Percentiles rank a stretch among this genome's conserved stretches.
Conservation (phyloP, 1,139 yeast genomes). For the Geotrichum macrosporum region DNA sequence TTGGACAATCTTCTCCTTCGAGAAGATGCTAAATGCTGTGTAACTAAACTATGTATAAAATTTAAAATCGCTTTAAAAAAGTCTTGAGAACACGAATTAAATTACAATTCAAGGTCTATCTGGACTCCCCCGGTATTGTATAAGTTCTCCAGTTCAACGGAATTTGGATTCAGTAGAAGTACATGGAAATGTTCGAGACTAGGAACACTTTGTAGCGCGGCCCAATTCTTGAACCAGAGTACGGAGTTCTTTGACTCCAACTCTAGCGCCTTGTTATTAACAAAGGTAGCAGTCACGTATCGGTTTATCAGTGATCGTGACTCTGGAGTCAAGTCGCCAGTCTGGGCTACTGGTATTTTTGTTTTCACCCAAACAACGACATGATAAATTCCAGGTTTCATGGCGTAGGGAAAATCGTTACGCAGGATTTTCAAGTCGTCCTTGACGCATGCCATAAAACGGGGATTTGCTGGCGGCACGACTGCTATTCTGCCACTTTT, state of each 20-base stretch:
- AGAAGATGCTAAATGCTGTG: too few relatives aligned
- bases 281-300: constrained; percentile 35
- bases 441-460: constrained; percentile 28
- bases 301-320: constrained; percentile 30
- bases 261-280: constrained; percentile 27
- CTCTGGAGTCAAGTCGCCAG: constrained; percentile 30
- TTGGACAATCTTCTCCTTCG: too few relatives aligned
- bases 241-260: constrained; percentile 25
- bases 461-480: constrained; percentile 20
- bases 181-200: constrained; percentile 43
- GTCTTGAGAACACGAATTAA: background rate
- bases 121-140: constrained; percentile 21
- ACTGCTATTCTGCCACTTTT: constrained; percentile 17
- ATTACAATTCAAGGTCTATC: background rate
- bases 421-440: constrained; percentile 37
- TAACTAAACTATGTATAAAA: too few relatives aligned
- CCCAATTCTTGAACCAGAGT: constrained; percentile 43
- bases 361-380: constrained; percentile 43
- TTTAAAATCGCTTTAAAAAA: too few relatives aligned
- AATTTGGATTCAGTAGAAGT: constrained; percentile 32
- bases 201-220: constrained; percentile 40
- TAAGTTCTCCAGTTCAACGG: constrained; percentile 23
- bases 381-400: constrained; percentile 39
- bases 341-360: constrained; percentile 33
- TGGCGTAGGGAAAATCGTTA: constrained; percentile 43